These are phyloP conservation scores for Ogataea wickerhamii DNA, from an alignment of 805 yeast genomes.

Conservation along the genomic window DNA sequence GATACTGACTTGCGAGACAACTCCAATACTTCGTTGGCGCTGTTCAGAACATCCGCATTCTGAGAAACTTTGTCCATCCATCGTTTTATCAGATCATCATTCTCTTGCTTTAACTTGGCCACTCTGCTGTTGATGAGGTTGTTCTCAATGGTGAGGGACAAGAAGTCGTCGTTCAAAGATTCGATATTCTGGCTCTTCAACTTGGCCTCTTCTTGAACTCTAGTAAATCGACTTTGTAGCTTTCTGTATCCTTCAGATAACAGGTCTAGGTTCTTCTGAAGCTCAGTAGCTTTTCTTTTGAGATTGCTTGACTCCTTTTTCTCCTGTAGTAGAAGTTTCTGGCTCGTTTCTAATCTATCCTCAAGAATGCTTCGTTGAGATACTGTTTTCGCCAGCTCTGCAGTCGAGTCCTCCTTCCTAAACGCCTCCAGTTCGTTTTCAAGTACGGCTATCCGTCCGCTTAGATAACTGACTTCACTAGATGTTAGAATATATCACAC, in stretches of 20 bases:
- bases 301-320: conserved; percentile 6
- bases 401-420: conserved; percentile 14
- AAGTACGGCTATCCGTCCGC: conserved; percentile 8
- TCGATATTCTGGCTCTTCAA: conserved; percentile 45
- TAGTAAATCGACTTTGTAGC: conserved; percentile 16
- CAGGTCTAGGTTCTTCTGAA: conserved; percentile 16
- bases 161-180: conserved; percentile 46
- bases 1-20: conserved; percentile 14
- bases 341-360: conserved; percentile 7
- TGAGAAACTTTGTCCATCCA: conserved; percentile 42
- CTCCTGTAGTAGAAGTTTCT: conserved; percentile 8
- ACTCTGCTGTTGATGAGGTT: conserved; percentile 39
- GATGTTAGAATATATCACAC: conserved; percentile 5
- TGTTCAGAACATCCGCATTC: conserved; percentile 43
- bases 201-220: conserved; percentile 31
- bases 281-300: conserved; percentile 7
- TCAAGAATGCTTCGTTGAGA: conserved; percentile 7
- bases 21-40: conserved; percentile 35
- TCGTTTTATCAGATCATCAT: conserved; percentile 37
- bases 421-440: conserved; percentile 15
- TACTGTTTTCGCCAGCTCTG: conserved; percentile 13
- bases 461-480: conserved; percentile 16
- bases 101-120: conserved; percentile 33
- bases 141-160: conserved; percentile 47
- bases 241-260: conserved; percentile 25